Base-by-base conservation (phyloP, 23 red algal species). In the Gracilaria vermiculophylla region DNA sequence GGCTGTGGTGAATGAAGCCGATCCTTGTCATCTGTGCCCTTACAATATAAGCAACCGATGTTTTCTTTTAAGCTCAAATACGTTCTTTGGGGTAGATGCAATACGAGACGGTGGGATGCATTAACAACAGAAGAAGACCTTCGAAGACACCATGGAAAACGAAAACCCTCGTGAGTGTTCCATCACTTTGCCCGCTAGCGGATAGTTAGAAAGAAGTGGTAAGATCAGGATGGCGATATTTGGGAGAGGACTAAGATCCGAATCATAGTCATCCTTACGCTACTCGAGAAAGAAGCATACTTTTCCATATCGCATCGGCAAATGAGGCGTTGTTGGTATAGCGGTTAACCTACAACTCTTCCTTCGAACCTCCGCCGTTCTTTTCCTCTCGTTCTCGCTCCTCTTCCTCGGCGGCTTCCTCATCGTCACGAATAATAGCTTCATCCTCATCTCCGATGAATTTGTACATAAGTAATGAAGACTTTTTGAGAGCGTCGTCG, bases 371-470 rank as follows among this genome's bases (percentile, higher is more conserved):
- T 70, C 61, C 80, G 33, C 51, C 70, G 50, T 69, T 76, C 70
- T 21, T 80, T 29, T 69, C 61, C 28, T 90, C 86, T 51, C 86
- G 39, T 34, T 90, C 73, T 34, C 73, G 41, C 53, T 93, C 89
- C 54, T 93, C 89, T 54, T 67, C 12, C 48, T 93, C 89, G 42
- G 77, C 89, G 19, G 78, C 89, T 64, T 93, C 89, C 51, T 93
- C 89, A 49, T 77, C 77, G 69, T 82, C 89, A 19, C 67, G 64
- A 39, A 93, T 93, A 28, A 93, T 93, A 14, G 79, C 62, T 52
- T 93, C 89, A 35, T 93, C 69, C 53, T 93, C 89, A 7, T 93
- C 78, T 6, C 89, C 89, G 23, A 85, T 45, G 76, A 93, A 93
- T 37, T 62, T 53, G 53, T 93, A 93, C 53, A 65, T 57, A 17